These are phyloP conservation scores for Serendipita sp. DNA, from an alignment of 768 basidiomycete species.

Conservation along the genomic window DNA sequence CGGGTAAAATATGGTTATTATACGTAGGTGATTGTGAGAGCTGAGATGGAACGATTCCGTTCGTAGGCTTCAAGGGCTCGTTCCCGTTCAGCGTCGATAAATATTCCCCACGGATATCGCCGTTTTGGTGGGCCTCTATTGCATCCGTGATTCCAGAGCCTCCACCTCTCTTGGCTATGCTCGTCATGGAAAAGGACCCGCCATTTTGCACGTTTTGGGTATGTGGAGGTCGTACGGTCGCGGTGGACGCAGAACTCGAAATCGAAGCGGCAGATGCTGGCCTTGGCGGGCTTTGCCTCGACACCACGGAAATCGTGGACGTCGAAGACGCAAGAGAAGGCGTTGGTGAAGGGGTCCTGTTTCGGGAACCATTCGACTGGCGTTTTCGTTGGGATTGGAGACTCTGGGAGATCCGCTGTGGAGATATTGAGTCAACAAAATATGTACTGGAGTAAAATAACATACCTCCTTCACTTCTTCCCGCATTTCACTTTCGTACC, in stretches of 20 bases:
- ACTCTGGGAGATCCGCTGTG: slow-evolving; percentile 8
- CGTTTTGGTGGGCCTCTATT: too few species aligned
- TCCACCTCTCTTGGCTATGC: too few species aligned
- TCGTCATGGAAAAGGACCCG: not conserved
- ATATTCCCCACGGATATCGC: too few species aligned
- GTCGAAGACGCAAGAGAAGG: slow-evolving; percentile 14
- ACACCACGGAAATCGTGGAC: slow-evolving; percentile 9
- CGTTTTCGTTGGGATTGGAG: slow-evolving; percentile 12
- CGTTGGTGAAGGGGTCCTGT: slow-evolving; percentile 1
- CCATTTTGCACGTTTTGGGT: not conserved
- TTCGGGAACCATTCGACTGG: slow-evolving; percentile 25
- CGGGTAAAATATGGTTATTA: too few species aligned
- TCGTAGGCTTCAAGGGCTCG: too few species aligned
- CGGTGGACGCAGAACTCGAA: slow-evolving; percentile 5
- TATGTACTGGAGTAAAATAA: slow-evolving; percentile 14
- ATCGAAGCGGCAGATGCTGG: slow-evolving; percentile 2
- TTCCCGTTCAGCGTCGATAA: too few species aligned
- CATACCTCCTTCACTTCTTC: slow-evolving; percentile 35
- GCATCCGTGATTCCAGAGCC: too few species aligned
- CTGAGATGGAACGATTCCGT: too few species aligned
- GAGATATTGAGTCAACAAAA: slow-evolving; percentile 7
- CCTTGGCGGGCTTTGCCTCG: not conserved
- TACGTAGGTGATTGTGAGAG: too few species aligned
- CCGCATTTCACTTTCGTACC: slow-evolving; percentile 52
- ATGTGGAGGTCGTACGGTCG: not conserved